These are phyloP conservation scores for Monosporozyma yasuniensis DNA, from an alignment of 805 yeast genomes.

Conservation along the genomic window DNA sequence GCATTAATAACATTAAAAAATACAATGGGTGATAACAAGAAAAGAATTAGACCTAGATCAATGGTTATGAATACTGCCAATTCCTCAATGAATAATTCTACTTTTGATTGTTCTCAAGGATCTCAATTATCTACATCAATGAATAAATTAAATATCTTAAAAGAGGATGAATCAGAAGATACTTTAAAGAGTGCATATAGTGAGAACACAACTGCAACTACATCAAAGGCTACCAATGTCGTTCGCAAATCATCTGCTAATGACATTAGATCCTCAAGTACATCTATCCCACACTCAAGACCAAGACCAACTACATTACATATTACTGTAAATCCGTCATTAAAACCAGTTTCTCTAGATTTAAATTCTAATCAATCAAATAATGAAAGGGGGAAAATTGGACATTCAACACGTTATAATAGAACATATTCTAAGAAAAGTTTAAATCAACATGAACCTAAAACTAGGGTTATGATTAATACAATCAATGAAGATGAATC, in stretches of 20 bases:
- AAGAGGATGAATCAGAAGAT: neutral
- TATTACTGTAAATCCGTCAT: conserved; percentile 1
- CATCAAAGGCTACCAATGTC: neutral
- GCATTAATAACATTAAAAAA: conserved; percentile 30
- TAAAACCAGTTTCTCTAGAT: neutral
- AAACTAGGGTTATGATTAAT: neutral
- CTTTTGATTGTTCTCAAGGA: neutral
- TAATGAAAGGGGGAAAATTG: neutral
- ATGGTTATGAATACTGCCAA: neutral
- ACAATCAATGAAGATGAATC: neutral
- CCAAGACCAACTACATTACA: conserved; percentile 7
- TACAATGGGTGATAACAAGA: neutral
- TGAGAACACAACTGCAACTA: neutral
- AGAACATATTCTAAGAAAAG: conserved; percentile 4
- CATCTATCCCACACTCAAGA: neutral
- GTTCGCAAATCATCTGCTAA: neutral
- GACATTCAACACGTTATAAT: neutral
- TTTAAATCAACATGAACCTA: conserved; percentile 3
- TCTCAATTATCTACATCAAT: neutral
- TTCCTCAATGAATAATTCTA: neutral
- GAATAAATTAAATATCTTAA: neutral
- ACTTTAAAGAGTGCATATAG: neutral
- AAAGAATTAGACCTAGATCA: conserved; percentile 2
- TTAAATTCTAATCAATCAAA: neutral
- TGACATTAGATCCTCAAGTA: neutral